Evolutionary conservation across 2,329 filamentous ascomycete species (phyloP).

Genomic region (Paraconiothyrium brasiliense): DNA sequence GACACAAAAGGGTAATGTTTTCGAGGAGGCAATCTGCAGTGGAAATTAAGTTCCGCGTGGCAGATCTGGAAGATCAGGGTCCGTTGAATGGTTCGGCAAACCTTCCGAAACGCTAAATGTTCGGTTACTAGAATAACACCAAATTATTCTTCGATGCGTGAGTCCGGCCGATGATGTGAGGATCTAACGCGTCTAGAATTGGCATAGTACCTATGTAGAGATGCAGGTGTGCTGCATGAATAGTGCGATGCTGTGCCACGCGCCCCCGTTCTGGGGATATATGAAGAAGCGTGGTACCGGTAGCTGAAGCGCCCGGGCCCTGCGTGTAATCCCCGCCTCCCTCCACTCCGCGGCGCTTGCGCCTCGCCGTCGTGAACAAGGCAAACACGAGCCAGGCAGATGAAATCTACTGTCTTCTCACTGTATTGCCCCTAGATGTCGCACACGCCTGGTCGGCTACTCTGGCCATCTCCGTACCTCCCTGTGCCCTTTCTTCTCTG

Average conservation of each 20-base stretch:
- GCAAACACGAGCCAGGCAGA: background rate
- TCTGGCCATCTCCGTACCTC: background rate
- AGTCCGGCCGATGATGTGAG: background rate
- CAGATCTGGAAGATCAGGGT: no score
- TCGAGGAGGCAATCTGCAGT: no score
- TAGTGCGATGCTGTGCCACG: background rate
- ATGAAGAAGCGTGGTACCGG: background rate
- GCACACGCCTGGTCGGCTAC: background rate
- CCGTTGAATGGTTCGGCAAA: no score
- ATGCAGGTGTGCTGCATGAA: background rate
- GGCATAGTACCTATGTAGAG: background rate
- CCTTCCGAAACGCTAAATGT: no score
- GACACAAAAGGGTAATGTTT: no score
- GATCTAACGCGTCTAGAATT: background rate
- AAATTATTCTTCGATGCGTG: no score
- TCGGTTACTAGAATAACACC: no score
- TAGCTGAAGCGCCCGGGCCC: background rate
- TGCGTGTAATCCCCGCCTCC: background rate
- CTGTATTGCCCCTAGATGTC: background rate
- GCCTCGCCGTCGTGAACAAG: background rate
- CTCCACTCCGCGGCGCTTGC: background rate
- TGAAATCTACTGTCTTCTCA: background rate
- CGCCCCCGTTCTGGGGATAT: background rate
- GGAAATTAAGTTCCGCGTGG: no score
- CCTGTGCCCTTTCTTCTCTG: background rate